Base-by-base conservation (phyloP, 495 filamentous ascomycete genomes). In the Penicillium cataractarum region DNA sequence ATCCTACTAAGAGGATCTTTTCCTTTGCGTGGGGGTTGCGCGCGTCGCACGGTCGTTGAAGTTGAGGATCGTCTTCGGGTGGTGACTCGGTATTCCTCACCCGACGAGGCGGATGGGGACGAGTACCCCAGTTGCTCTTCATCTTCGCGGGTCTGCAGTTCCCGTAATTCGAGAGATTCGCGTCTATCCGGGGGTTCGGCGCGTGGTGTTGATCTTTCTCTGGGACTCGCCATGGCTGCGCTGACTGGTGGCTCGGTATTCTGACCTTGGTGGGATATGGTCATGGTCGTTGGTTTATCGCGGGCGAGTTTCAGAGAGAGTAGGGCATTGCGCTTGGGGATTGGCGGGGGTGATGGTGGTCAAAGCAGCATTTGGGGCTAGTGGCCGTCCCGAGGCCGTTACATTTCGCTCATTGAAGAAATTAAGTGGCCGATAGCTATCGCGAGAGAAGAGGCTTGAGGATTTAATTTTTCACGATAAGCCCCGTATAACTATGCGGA, bases 21-120 rank as follows among this genome's bases (percentile, higher is more conserved):
- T 12, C 67, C 72, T 35, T 68, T 71, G 17, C 72, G 59, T 31
- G 61, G n/a, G n/a, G n/a, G n/a, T n/a, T n/a, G n/a, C n/a, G n/a
- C 63, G 15, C 37, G 44, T 40, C 51, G 65, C 4, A 49, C 32
- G 61, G 42, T 24, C 19, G 26, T 62, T 15, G 2, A 64, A 70
- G 1, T 71, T 73, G 58, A 26, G 0, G 72, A 73, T 27, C 12
- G 12, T 17, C 24, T 26, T 6, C 72, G 72, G 17, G 59, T 62
- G 2, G 59, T 62, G 3, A 75, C 46, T 0, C 73, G 73, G 55
- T 75, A 73, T 35, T 80, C 79, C 0, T 70, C 70, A 5, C 46
- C 46, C 24, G 46, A 50, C 46, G 46, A 50, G 46, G 46, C 46
- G 6, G 46, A 50, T 6, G 46, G 22, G 4, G 46, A 50, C 12